Base-by-base conservation (phyloP, 345 rosid species). In the Pseudoturritis turrita region DNA sequence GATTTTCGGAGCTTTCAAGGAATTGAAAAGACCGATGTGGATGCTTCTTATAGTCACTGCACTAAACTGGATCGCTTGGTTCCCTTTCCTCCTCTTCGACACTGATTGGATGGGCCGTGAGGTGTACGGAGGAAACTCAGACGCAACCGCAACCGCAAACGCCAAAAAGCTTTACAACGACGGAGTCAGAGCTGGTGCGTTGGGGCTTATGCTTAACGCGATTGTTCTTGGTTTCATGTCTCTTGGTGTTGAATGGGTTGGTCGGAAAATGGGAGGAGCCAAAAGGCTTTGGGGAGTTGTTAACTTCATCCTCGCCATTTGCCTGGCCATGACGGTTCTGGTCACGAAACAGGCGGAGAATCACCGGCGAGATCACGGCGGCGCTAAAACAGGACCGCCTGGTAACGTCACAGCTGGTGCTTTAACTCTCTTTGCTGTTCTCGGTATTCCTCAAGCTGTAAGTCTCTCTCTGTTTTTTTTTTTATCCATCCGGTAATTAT, bases 81-180 rank as follows among this genome's bases (percentile, higher is more conserved):
- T 90, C 63, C 98, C 97, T 6, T 93, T 93, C 80, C 66, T 90
- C 44, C 73, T 90, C 50, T 90, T 80, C 75, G 89, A 90, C 74
- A 93, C 98, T 6, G 97, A 93, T 17, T 93, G 97, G 98, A 84
- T 89, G 91, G 98, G 97, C 17, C 77, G 89, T 22, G 94, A 93
- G 65, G 92, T 93, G 52, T 93, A 84, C 85, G 98, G 98, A 1
- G 98, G 98, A 1, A 52, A 72, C 66, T 74, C 90, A 0, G 65
- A 62, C 7, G 88, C 88, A 3, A 22, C 22, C 0, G 62, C 61
- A 3, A 65, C 18, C 3, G 0, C 6, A 3, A 5, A 1, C 37
- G 23, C 71, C 28, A 55, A 39, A 3, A 70, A 63, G 66, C 55
- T 86, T 49, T 93, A 90, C 66, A 83, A 84, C 44, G 76, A 45